A percentile compares a stretch with the other conserved stretches of the same genome.
Evolutionary conservation across 352 stramenopile genomes (phyloP).

Genomic region (Phytophthora rubi): DNA sequence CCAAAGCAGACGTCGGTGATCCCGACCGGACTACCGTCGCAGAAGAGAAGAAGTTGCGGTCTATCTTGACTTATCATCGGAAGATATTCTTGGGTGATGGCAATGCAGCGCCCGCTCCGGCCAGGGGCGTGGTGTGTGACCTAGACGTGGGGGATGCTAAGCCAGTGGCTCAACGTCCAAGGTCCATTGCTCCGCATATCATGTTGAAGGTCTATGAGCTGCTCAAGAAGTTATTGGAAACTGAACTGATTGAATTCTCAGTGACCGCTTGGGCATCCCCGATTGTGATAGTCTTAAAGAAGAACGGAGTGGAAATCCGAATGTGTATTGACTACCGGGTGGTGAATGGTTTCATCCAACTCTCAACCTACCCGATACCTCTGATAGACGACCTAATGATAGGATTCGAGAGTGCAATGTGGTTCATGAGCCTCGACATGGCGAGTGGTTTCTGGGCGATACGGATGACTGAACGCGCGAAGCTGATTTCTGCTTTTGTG

Average conservation of each 20-base stretch:
- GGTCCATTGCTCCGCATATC: background rate
- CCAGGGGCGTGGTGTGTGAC: slow-evolving; percentile 4
- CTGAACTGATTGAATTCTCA: background rate
- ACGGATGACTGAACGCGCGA: background rate
- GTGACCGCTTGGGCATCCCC: background rate
- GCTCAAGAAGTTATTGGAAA: background rate
- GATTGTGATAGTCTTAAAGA: too few species aligned
- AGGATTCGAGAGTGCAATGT: background rate
- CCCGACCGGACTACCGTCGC: background rate
- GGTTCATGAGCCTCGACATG: slow-evolving; percentile 7
- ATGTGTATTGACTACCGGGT: too few species aligned
- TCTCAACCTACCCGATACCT: slow-evolving; percentile 1
- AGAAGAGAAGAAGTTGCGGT: background rate
- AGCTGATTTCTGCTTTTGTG: slow-evolving; percentile 1
- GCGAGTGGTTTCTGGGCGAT: slow-evolving; percentile 4
- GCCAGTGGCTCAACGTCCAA: background rate
- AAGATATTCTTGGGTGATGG: slow-evolving; percentile 10
- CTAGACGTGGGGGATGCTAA: slow-evolving; percentile 2
- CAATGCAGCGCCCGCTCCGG: slow-evolving; percentile 9
- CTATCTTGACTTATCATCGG: background rate
- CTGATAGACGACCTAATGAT: slow-evolving; percentile 7
- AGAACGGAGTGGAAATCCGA: too few species aligned
- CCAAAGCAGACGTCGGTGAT: background rate
- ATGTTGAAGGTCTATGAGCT: background rate
- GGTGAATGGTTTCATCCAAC: background rate